Base-by-base conservation (phyloP, 2,329 filamentous ascomycete species). In the Amylocarpus encephaloides region DNA sequence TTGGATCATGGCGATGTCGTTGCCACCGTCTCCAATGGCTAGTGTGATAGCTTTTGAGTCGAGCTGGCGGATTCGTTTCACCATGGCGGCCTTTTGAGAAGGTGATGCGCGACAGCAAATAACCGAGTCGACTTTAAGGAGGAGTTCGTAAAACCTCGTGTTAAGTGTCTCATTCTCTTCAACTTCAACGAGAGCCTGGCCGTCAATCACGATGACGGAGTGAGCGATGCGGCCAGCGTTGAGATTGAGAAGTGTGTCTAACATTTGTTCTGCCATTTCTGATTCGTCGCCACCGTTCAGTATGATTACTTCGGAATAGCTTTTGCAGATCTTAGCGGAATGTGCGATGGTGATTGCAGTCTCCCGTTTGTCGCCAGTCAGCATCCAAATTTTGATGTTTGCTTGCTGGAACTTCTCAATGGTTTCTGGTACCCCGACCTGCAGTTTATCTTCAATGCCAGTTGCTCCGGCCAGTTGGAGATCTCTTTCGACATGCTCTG, bases 1-100 rank as follows among this genome's bases (percentile, higher is more conserved):
- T 61, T 92, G 88, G 44, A 95, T 94, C 90, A 95, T 95, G 49
- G 90, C 88, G 58, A 95, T 83, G 62, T 95, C 90, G 62, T 95
- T 95, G 39, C 89, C 89, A 32, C 90, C 90, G 63, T 95, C 91
- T 2, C 91, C 91, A 51, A 95, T 94, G 1, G 91, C 89, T 9
- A 96, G 76, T 0, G 91, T 95, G 38, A 95, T 80, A 1, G 85
- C 79, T 34, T 78, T 77, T 38, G 83, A 80, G 1, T 92, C 76
- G 50, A 81, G 80, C 18, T 79, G 78, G 15, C 89, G 80, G 51
- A 95, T 90, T 1, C 82, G 82, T 55, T 81, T 82, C 43, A 95
- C 90, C 6, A 96, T 79, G 18, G 82, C 79, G 0, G 91, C 88
- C 68, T 96, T 95, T 63, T 96, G 91, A 6, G 85, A 83, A 0